Evolutionary conservation across 2,329 filamentous ascomycete genomes (phyloP), one percentile per base, ranked within the genome.

Genomic region (Penicillium olsonii): DNA sequence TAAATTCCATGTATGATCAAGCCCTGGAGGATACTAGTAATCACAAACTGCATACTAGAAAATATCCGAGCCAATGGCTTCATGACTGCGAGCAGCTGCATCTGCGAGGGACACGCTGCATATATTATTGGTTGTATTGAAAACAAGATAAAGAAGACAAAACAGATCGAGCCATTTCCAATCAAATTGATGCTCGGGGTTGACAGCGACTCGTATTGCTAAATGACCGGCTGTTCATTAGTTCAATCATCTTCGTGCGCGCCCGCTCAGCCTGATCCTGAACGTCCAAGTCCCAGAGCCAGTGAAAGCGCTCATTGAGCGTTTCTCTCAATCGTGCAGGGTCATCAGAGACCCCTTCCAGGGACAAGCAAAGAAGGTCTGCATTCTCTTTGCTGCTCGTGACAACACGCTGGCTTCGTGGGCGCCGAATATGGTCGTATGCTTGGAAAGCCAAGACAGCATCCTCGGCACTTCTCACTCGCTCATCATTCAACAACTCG

Each of bases 381-480:
- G 63, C 77, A 15, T 71, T 71, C 14, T 78, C 68, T 35, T 70
- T 70, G 48, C 80, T 83, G 42, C 73, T 82, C 5, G 70, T 65
- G 0, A 82, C 78, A 0, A 82, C 63, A 61, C 72, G 74, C 50
- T 81, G 77, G 8, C 72, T 75, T 8, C 80, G 65, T 9, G 76
- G 71, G 3, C 80, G 68, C 1, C 83, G 69, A 3, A 76, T 66
- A 9, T 63, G 65, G 53, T 84, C 79, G 37, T 79, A 84, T 0
- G 74, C 75, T n/a, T 68, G 66, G 38, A 84, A 82, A 0, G 71
- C 81, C 0, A 67, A 69, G 5, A 72, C 64, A 0, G 79, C 62
- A 7, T 78, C 70, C 0, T 58, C 48, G 0, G 57, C 51, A 0
- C 53, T 64, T 0, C 54, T 49, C 2, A 76, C 67, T 6, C 56